A percentile compares a stretch with the other conserved stretches of the same genome.
These are phyloP conservation scores for Shiraia sp. DNA, from an alignment of 2,329 filamentous ascomycete species.

Conservation along the genomic window DNA sequence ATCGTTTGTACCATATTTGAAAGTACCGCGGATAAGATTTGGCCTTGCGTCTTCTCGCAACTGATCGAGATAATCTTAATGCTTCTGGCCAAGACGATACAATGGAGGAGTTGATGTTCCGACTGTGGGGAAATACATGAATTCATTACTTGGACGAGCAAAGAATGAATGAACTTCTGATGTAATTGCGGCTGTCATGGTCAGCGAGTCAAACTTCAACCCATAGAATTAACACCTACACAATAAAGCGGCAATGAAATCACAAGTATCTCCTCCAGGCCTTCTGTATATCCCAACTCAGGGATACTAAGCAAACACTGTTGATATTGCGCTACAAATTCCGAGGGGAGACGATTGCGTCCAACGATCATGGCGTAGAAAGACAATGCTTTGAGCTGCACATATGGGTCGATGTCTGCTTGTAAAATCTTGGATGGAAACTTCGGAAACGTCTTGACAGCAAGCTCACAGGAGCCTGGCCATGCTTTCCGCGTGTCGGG, in stretches of 20 bases:
- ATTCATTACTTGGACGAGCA: slow-evolving; percentile 21
- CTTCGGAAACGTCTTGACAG: slow-evolving; percentile 27
- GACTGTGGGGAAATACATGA: slow-evolving; percentile 10
- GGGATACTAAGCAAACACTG: slow-evolving; percentile 13
- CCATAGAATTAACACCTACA: slow-evolving; percentile 18
- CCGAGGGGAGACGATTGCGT: slow-evolving; percentile 15
- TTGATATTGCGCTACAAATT: slow-evolving; percentile 29
- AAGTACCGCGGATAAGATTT: slow-evolving; percentile 29
- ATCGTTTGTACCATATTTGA: slow-evolving; percentile 26
- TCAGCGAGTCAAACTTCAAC: slow-evolving; percentile 6
- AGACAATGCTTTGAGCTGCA: slow-evolving; percentile 36
- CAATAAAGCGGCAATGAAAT: slow-evolving; percentile 31
- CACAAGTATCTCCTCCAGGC: slow-evolving; percentile 21
- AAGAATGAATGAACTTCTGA: slow-evolving; percentile 12
- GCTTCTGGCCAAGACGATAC: slow-evolving; percentile 19
- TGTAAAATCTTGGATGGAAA: slow-evolving; percentile 33
- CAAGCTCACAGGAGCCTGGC: slow-evolving; percentile 22
- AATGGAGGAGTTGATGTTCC: slow-evolving; percentile 10
- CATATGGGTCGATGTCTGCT: slow-evolving; percentile 14
- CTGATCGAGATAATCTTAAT: slow-evolving; percentile 15
- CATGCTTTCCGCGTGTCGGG: slow-evolving; percentile 22
- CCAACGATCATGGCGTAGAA: slow-evolving; percentile 36
- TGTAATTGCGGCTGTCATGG: slow-evolving; percentile 21
- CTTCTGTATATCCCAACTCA: slow-evolving; percentile 11
- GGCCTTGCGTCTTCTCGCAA: slow-evolving; percentile 18